Conservation (phyloP, 805 yeast genomes). For the Candida pseudofarinosa region DNA sequence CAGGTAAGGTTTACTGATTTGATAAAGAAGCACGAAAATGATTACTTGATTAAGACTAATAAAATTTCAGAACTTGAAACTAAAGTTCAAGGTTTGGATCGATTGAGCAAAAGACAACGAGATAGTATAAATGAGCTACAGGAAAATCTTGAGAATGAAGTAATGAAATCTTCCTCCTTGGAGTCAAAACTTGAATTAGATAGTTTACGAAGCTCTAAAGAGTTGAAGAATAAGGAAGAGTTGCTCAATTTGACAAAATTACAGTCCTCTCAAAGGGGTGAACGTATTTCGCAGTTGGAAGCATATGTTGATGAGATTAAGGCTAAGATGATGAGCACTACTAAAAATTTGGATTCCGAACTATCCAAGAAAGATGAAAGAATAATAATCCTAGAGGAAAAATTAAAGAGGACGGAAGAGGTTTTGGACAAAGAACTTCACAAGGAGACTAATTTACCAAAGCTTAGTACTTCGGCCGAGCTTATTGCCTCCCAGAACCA, state of each 20-base stretch:
- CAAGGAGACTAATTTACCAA: constrained; percentile 36
- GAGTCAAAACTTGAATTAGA: constrained; percentile 40
- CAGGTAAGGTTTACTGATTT: constrained; percentile 36
- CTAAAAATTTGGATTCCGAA: constrained; percentile 30
- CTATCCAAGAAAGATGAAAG: constrained; percentile 32
- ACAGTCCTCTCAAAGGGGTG: constrained; percentile 48
- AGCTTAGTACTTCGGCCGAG: constrained; percentile 56
- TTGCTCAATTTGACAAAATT: constrained; percentile 51
- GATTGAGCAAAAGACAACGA: constrained; percentile 37
- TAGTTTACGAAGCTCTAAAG: constrained; percentile 36
- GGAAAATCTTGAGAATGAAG: constrained; percentile 33
- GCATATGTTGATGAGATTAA: constrained; percentile 38
- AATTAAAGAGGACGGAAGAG: constrained; percentile 36
- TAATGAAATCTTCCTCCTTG: constrained; percentile 15
- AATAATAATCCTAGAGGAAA: constrained; percentile 29
- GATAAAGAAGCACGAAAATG: constrained; percentile 36
- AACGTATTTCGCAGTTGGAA: constrained; percentile 54
- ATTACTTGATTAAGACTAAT: constrained; percentile 25
- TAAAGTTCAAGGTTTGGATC: constrained; percentile 20
- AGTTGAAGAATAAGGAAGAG: constrained; percentile 52
- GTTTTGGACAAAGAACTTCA: constrained; percentile 37
- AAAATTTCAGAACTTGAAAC: constrained; percentile 24
- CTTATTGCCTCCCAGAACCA: constrained; percentile 41
- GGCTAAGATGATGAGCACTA: constrained; percentile 32
- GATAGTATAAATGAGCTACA: constrained; percentile 45